Base-by-base conservation (phyloP, 331 rosid genomes). In the Malus hybrid region DNA sequence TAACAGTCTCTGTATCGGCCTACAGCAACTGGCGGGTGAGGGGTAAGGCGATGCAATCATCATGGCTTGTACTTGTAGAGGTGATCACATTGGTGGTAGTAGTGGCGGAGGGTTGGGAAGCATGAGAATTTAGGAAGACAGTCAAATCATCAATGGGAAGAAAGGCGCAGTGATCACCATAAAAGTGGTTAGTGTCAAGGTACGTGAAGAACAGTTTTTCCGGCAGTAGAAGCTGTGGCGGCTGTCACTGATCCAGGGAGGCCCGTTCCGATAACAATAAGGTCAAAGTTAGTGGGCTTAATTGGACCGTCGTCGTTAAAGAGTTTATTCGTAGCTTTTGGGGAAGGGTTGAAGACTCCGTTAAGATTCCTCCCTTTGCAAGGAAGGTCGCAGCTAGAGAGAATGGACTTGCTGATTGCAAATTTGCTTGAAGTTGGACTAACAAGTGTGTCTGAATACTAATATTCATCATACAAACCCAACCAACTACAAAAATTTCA, bases 191-290 rank as follows among this genome's bases (percentile, higher is more conserved):
- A 11, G 90, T 88, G 63, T 91, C 97, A n/a, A 91, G 85, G 46
- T 39, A 39, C 4, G 86, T 91, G 98, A 86, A 93, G 93, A 54
- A 91, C 81, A 5, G 89, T 88, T 78, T 88, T 93, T 0, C 88
- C 93, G 10, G 69, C 76, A 13, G 88, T 84, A 12, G 91, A 80
- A 29, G 94, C 87, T 19, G 97, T 88, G 2, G 96, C 91, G 39
- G 97, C 87, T 4, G 87, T 77, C 27, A 91, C 46, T 27, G 97
- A 91, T 83, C 83, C 86, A 4, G 88, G 50, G 1, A 91, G 75
- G 64, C 91, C 94, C 2, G 94, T 93, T 75, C 97, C 97, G 55
- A 91, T 69, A 73, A 86, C 84, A 36, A 93, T 85, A 32, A 93
- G 88, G 73, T 87, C 93, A 39, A 91, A 88, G 76, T 76, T 79